These are phyloP conservation scores for Nepenthes mirabilis DNA, from an alignment of 148 eudicot species.

Conservation along the genomic window DNA sequence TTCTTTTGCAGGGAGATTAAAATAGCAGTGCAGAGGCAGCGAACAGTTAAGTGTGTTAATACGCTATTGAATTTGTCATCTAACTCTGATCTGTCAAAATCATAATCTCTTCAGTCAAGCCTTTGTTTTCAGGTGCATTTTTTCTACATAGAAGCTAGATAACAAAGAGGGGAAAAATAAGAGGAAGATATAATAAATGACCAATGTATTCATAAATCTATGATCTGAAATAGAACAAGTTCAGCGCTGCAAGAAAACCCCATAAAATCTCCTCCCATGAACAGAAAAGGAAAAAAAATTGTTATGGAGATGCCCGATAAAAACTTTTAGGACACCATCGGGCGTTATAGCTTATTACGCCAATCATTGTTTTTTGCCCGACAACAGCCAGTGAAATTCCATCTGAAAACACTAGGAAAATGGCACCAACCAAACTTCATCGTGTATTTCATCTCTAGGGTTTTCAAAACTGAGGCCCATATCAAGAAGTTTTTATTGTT, in stretches of 20 bases:
- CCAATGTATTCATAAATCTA: background rate
- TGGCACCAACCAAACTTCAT: too few relatives aligned
- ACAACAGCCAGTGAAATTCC: too few relatives aligned
- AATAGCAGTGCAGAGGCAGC: background rate
- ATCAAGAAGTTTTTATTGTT: too few relatives aligned
- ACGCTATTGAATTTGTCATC: constrained; percentile 16
- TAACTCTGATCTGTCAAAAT: constrained; percentile 46
- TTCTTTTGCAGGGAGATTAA: constrained; percentile 5
- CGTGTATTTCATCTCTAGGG: too few relatives aligned
- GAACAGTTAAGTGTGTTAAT: background rate
- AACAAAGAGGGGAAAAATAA: background rate
- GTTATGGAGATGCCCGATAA: too few relatives aligned
- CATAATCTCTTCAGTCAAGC: constrained; percentile 28
- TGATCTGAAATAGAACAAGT: background rate
- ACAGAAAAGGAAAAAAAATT: too few relatives aligned
- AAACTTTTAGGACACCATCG: too few relatives aligned
- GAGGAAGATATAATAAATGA: constrained; percentile 2
- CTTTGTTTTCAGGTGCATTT: constrained; percentile 6
- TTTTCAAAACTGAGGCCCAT: too few relatives aligned
- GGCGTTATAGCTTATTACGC: too few relatives aligned
- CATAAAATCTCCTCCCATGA: too few relatives aligned
- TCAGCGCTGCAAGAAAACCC: constrained; percentile 1
- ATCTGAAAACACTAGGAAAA: too few relatives aligned
- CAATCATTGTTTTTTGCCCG: too few relatives aligned
- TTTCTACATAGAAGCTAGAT: constrained; percentile 1